phyloP scores from a whole-genome alignment of 1,139 yeast species.

The Geotrichum restrictum region DNA sequence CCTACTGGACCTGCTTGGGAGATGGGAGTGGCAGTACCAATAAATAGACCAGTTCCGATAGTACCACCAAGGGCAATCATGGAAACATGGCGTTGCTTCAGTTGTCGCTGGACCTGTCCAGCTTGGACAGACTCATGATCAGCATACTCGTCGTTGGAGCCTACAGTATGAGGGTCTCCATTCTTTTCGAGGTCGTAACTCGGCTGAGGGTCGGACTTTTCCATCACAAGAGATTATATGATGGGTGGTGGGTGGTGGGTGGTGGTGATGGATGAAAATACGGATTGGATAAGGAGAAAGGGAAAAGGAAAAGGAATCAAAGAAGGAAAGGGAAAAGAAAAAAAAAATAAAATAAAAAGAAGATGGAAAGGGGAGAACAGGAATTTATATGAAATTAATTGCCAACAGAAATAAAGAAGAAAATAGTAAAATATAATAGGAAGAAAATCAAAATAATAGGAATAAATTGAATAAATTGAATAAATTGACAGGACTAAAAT shows the following conservation, averaged over 20 bases:
- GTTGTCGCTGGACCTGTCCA: conserved; percentile 17
- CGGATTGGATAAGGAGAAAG: neutral
- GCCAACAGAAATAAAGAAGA: neutral
- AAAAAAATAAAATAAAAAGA: neutral
- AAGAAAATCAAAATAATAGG: no score
- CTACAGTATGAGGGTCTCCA: neutral
- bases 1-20: conserved; percentile 56
- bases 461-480: no score
- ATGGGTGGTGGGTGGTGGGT: neutral
- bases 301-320: neutral
- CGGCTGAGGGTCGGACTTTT: neutral
- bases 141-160: neutral
- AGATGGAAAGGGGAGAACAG: neutral
- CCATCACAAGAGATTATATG: neutral
- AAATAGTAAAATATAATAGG: neutral
- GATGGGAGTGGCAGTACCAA: conserved; percentile 53
- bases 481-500: no score
- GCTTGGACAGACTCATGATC: conserved; percentile 5
- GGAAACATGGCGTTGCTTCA: conserved; percentile 45
- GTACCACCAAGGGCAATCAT: conserved; percentile 41
- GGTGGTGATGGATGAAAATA: neutral
- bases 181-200: conserved; percentile 7
- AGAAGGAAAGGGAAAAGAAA: neutral
- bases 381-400: neutral
- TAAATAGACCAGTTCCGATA: conserved; percentile 56